These are phyloP conservation scores for Suillus tomentosus DNA, from an alignment of 768 basidiomycete species.

Conservation along the genomic window DNA sequence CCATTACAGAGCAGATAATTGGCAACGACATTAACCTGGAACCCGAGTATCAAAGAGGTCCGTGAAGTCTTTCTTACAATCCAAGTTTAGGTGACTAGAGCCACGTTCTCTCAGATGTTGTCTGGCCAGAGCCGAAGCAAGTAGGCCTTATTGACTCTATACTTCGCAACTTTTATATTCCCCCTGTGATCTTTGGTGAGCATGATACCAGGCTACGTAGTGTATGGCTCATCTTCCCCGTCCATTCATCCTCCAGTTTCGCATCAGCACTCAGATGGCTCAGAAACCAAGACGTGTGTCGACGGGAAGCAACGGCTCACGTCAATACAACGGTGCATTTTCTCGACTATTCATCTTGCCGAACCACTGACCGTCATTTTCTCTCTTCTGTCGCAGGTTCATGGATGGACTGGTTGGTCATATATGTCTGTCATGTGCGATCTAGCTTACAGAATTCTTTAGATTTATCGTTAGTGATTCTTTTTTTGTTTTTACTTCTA, in stretches of 20 bases:
- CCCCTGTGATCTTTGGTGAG: slow-evolving; percentile 77
- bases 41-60: slow-evolving; percentile 80
- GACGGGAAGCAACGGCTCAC: slow-evolving; percentile 84
- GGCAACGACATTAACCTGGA: slow-evolving; percentile 68
- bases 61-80: slow-evolving; percentile 8
- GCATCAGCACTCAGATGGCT: slow-evolving; percentile 57
- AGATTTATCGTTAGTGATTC: slow-evolving; percentile 58
- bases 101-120: slow-evolving; percentile 52
- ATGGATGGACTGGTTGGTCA: slow-evolving; percentile 66
- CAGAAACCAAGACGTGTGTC: slow-evolving; percentile 67
- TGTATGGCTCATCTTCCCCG: background rate
- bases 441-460: slow-evolving; percentile 9
- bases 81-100: background rate
- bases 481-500: background rate
- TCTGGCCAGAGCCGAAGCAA: slow-evolving; percentile 79
- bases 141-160: slow-evolving; percentile 76
- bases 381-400: slow-evolving; percentile 43
- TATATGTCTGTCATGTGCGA: slow-evolving; percentile 8
- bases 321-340: slow-evolving; percentile 63
- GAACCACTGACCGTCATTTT: slow-evolving; percentile 5
- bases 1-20: slow-evolving; percentile 58
- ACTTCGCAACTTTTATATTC: slow-evolving; percentile 78
- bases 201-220: background rate
- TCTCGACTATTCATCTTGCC: background rate
- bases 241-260: slow-evolving; percentile 41